Evolutionary conservation across 1,139 yeast genomes (phyloP), one percentile per base, ranked within the genome.

Genomic region (Schwanniomyces etchellsii): DNA sequence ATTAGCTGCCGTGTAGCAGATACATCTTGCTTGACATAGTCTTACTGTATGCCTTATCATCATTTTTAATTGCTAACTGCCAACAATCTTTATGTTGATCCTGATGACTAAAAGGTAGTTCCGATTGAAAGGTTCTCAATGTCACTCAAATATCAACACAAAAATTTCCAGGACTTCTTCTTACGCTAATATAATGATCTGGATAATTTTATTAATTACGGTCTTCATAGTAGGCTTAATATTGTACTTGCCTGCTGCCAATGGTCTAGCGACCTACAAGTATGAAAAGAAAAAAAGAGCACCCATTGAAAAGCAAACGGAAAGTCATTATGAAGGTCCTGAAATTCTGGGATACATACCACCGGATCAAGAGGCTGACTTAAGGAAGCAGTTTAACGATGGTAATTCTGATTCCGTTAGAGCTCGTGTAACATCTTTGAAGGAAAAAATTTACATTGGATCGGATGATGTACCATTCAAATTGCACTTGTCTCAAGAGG

Each of bases 391-490:
- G n/a, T 27, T 30, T 11, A 14, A 20, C 5, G 25, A 23, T 13
- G 14, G 14, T 9, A 23, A 23, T 7, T 7, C 9, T 7, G 10
- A 9, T 18, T 32, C 49, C 5, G 30, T 43, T n/a, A 43, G 37
- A 24, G 50, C 54, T 4, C 44, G 42, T n/a, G 48, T 59, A 6
- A 38, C 54, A n/a, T 61, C 52, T 11, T 36, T 60, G 24, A 54
- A 55, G 27, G 57, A 63, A 9, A 55, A 48, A 27, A 44, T 60
- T 26, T 50, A 55, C 20, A 50, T 65, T 17, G 63, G 70, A 3
- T 40, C 55, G 4, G 64, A 58, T 12, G 70, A 64, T 36, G 45
- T 67, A 28, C 74, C 74, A 0, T 37, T 66, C 24, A 55, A 55
- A 35, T 52, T 63, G 31, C 48, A 45, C 29, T 52, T 67, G 35